Conservation (phyloP, 768 basidiomycete genomes). For the Cystofilobasidium bisporidii region DNA sequence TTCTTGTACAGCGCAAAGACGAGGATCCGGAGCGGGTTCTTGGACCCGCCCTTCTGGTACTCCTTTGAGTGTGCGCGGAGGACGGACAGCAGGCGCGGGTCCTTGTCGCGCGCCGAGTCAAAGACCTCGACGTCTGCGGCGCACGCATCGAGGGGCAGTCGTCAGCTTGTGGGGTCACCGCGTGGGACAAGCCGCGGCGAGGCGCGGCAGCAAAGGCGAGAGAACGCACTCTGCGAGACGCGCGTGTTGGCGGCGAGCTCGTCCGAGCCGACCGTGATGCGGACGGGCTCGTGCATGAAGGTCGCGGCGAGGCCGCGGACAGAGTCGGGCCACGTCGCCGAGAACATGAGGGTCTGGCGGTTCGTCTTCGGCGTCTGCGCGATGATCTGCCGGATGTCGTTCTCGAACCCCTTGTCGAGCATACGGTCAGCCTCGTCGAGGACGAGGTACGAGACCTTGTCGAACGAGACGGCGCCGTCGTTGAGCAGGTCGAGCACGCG, state of each 20-base stretch:
- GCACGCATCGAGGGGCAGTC: not conserved
- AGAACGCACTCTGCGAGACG: slow-evolving; percentile 63
- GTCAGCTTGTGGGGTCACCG: too few species aligned
- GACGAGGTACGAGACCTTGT: slow-evolving; percentile 78
- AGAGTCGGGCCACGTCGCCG: slow-evolving; percentile 95
- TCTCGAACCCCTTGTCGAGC: slow-evolving; percentile 97
- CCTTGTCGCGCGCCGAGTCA: slow-evolving; percentile 72
- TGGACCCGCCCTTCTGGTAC: slow-evolving; percentile 37
- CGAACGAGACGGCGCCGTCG: slow-evolving; percentile 55
- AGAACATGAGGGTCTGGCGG: slow-evolving; percentile 45
- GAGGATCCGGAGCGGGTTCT: slow-evolving; percentile 52
- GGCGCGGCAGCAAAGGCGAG: not conserved
- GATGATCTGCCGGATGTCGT: slow-evolving; percentile 88
- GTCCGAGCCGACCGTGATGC: slow-evolving; percentile 90
- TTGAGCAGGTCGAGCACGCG: slow-evolving; percentile 83
- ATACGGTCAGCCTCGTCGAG: slow-evolving; percentile 97
- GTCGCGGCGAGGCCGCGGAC: slow-evolving; percentile 79
- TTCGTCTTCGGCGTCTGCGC: slow-evolving; percentile 43
- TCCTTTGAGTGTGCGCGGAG: slow-evolving; percentile 41
- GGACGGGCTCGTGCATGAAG: slow-evolving; percentile 73
- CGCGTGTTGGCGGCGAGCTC: slow-evolving; percentile 88
- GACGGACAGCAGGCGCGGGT: slow-evolving; percentile 43
- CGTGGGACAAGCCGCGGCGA: too few species aligned
- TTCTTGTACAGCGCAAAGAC: slow-evolving; percentile 97
- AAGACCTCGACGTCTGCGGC: slow-evolving; percentile 70